These are phyloP conservation scores for Pseudocercospora fuligena DNA, from an alignment of 2,329 filamentous ascomycete genomes.

Conservation along the genomic window DNA sequence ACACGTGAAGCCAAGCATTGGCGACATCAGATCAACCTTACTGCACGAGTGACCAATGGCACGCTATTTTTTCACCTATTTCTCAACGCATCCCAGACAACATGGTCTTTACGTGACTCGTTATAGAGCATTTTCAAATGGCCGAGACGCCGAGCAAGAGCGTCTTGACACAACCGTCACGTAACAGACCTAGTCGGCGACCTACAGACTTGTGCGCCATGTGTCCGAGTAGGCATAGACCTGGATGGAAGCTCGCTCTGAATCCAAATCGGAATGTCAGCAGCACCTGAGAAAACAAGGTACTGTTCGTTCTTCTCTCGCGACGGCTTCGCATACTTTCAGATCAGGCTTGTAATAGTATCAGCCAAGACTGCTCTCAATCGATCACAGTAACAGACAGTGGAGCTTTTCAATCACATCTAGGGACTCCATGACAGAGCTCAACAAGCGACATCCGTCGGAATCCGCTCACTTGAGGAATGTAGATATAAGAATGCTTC, in stretches of 20 bases:
- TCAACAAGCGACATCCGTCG: neutral
- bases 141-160: no score
- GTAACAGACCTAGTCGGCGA: no score
- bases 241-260: neutral
- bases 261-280: neutral
- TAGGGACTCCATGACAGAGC: neutral
- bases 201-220: no score
- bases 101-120: no score
- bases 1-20: no score
- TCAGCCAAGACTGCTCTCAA: neutral
- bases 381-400: neutral
- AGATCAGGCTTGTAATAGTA: neutral
- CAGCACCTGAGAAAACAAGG: neutral
- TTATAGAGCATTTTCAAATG: no score
- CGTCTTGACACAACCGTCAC: no score
- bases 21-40: no score
- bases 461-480: neutral
- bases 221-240: neutral
- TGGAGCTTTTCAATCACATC: neutral
- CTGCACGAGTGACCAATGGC: no score
- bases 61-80: no score
- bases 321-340: neutral
- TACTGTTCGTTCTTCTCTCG: neutral
- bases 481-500: neutral
- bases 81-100: no score